Evolutionary conservation across 257 asterid genomes (phyloP).

Genomic region (Jaltomata sinuosa): DNA sequence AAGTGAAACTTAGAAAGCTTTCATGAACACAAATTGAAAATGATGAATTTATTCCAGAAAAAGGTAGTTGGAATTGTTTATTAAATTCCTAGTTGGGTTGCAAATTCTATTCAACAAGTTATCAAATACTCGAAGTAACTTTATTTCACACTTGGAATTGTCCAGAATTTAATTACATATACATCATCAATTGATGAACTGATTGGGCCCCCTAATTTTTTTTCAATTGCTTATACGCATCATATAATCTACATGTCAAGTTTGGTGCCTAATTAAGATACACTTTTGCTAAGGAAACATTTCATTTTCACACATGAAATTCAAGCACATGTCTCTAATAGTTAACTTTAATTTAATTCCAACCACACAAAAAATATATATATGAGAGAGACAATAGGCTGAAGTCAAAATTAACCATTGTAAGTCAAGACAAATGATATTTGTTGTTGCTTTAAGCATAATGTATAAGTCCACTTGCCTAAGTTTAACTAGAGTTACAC

Average conservation of each 20-base stretch:
- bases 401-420: not conserved
- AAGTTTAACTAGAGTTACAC: not conserved
- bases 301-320: not conserved
- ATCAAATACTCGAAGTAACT: not conserved
- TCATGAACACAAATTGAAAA: not conserved
- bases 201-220: not conserved
- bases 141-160: not conserved
- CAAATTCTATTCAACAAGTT: not conserved
- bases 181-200: not conserved
- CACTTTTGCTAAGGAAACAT: not conserved
- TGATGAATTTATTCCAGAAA: not conserved
- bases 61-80: not conserved
- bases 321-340: not conserved
- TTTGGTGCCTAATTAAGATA: not conserved
- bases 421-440: not conserved
- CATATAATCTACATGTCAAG: not conserved
- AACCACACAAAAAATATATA: not conserved
- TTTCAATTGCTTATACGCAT: not conserved
- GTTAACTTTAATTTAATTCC: not conserved
- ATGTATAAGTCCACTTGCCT: not conserved
- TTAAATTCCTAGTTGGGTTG: not conserved
- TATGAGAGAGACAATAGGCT: not conserved
- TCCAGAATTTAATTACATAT: not conserved
- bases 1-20: not conserved
- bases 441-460: not conserved